Evolutionary conservation across 176 grass and related monocot genomes (phyloP).

Genomic region (Juncus inflexus): DNA sequence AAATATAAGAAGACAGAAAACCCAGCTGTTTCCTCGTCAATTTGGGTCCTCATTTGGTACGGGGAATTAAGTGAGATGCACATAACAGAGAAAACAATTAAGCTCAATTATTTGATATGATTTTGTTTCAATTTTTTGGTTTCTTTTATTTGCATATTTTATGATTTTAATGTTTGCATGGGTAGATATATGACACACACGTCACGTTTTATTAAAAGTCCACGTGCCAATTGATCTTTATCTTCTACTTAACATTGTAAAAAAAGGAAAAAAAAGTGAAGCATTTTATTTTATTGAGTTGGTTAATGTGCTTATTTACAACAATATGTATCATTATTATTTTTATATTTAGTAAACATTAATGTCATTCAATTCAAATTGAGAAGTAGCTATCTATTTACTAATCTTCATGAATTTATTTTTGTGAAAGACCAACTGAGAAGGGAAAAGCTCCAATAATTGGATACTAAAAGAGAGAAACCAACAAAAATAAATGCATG

Average conservation of each 20-base stretch:
- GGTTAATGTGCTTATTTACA: no score
- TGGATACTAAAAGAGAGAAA: conserved; percentile 3
- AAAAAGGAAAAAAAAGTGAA: neutral
- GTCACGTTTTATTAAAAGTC: neutral
- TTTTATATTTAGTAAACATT: no score
- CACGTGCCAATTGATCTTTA: conserved; percentile 11
- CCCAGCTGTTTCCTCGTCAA: conserved; percentile 10
- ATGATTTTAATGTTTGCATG: no score
- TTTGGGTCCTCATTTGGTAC: conserved; percentile 12
- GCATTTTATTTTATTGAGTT: neutral
- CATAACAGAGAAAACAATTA: no score
- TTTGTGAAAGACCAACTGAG: neutral
- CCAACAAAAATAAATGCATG: neutral
- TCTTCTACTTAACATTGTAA: neutral
- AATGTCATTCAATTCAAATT: no score
- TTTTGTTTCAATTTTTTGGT: conserved; percentile 5
- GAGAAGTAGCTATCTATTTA: neutral
- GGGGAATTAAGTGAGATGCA: neutral
- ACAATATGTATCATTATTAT: no score
- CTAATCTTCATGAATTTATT: neutral
- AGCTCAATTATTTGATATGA: conserved; percentile 14
- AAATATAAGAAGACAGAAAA: neutral
- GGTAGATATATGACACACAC: no score
- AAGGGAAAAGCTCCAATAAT: conserved; percentile 23
- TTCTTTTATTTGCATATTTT: neutral